phyloP scores from a whole-genome alignment of 176 grass and related monocot species.

The Zizania latifolia region DNA sequence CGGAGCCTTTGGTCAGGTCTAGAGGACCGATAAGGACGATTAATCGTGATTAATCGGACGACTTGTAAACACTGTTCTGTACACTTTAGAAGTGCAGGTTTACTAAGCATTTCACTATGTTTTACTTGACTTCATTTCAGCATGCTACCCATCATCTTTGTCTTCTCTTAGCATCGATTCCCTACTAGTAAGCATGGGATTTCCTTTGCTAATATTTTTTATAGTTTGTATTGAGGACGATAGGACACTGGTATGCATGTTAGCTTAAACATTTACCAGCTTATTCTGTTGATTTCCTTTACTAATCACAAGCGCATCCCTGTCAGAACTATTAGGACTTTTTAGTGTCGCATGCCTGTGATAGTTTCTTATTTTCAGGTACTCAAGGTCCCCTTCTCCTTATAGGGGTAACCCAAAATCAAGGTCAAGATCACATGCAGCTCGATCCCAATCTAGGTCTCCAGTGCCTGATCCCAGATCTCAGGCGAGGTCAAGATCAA shows the following conservation, averaged over 20 bases:
- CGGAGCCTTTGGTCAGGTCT: too few relatives aligned
- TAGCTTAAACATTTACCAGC: background rate
- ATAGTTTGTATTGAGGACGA: background rate
- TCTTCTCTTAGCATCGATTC: background rate
- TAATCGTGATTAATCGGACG: too few relatives aligned
- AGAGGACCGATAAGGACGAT: too few relatives aligned
- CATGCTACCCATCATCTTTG: background rate
- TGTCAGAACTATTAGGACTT: background rate
- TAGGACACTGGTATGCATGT: background rate
- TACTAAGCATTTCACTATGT: background rate
- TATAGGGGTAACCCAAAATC: constrained; percentile 46
- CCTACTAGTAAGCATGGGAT: background rate
- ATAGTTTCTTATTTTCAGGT: constrained; percentile 31
- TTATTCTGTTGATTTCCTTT: background rate
- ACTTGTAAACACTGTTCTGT: background rate
- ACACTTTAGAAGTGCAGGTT: background rate
- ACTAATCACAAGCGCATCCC: background rate
- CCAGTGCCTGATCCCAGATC: constrained; percentile 45
- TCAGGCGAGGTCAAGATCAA: constrained; percentile 40
- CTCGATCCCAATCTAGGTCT: constrained; percentile 45
- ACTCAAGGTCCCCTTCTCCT: constrained; percentile 57
- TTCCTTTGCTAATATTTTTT: background rate
- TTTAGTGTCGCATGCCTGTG: background rate
- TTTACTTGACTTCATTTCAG: background rate
- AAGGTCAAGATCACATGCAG: constrained; percentile 60